These are phyloP conservation scores for Usnea hakonensis DNA, from an alignment of 495 filamentous ascomycete species.

Conservation along the genomic window DNA sequence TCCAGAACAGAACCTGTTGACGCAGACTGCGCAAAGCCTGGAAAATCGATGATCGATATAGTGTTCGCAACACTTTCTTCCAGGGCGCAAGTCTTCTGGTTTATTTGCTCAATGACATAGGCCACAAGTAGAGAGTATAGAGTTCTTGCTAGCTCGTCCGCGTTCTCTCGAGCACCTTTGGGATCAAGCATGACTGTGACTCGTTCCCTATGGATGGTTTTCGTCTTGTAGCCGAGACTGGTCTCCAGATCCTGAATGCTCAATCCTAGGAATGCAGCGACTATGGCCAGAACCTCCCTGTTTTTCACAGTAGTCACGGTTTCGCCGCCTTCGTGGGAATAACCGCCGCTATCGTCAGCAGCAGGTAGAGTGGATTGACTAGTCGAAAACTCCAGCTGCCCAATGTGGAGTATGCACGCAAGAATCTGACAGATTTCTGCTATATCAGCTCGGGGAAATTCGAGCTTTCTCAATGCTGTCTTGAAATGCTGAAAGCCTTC, in stretches of 20 bases:
- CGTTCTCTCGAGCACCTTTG: slow-evolving; percentile 77
- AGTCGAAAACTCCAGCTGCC: slow-evolving; percentile 84
- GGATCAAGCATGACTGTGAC: slow-evolving; percentile 97
- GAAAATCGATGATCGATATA: slow-evolving; percentile 91
- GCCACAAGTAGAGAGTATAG: slow-evolving; percentile 94
- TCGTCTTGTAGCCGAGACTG: slow-evolving; percentile 88
- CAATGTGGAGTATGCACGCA: slow-evolving; percentile 86
- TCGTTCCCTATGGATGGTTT: slow-evolving; percentile 86
- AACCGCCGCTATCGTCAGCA: slow-evolving; percentile 89
- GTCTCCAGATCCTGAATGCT: slow-evolving; percentile 70
- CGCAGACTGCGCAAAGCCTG: slow-evolving; percentile 77
- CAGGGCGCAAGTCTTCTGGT: slow-evolving; percentile 77
- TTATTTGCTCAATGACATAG: slow-evolving; percentile 85
- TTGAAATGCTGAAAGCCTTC: slow-evolving; percentile 98
- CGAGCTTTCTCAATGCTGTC: slow-evolving; percentile 84
- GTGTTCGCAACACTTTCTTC: slow-evolving; percentile 90
- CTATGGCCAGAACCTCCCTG: slow-evolving; percentile 75
- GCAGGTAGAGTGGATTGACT: slow-evolving; percentile 66
- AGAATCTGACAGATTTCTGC: slow-evolving; percentile 93
- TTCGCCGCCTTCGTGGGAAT: slow-evolving; percentile 89
- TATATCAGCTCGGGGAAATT: slow-evolving; percentile 87
- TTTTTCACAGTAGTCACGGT: slow-evolving; percentile 81
- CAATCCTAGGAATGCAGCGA: slow-evolving; percentile 89
- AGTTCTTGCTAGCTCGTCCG: slow-evolving; percentile 86
- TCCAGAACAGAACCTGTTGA: slow-evolving; percentile 81